A percentile compares a stretch with the other conserved stretches of the same genome.
Conservation (phyloP, 441 rosid genomes). For the Bocquillonia castaneifolia region DNA sequence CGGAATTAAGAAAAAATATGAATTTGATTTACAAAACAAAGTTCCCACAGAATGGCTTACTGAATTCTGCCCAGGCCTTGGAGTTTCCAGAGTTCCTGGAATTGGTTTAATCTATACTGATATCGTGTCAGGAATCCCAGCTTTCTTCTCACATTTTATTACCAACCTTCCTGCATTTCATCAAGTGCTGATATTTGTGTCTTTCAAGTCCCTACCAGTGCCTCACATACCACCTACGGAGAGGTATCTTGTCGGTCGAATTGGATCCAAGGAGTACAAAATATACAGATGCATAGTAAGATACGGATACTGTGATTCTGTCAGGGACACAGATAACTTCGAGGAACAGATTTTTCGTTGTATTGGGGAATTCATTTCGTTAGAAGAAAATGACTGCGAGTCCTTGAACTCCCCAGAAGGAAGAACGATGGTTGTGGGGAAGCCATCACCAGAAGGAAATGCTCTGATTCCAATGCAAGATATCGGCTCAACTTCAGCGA, state of each 20-base stretch:
- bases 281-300: slow-evolving; percentile 58
- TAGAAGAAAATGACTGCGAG: slow-evolving; percentile 41
- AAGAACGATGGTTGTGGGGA: slow-evolving; percentile 41
- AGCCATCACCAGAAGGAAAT: slow-evolving; percentile 25
- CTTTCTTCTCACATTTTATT: slow-evolving; percentile 64
- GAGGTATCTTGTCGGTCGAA: slow-evolving; percentile 49
- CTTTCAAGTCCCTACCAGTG: slow-evolving; percentile 53
- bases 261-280: slow-evolving; percentile 41
- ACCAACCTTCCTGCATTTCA: slow-evolving; percentile 65
- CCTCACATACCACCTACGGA: slow-evolving; percentile 38
- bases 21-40: slow-evolving; percentile 57
- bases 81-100: slow-evolving; percentile 57
- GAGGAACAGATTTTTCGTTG: slow-evolving; percentile 51
- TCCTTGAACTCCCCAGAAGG: slow-evolving; percentile 32
- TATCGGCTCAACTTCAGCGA: not conserved
- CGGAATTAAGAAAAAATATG: slow-evolving; percentile 59
- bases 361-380: slow-evolving; percentile 51
- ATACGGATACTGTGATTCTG: slow-evolving; percentile 49
- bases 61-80: slow-evolving; percentile 44
- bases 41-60: slow-evolving; percentile 59
- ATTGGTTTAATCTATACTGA: slow-evolving; percentile 56
- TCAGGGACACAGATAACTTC: slow-evolving; percentile 45
- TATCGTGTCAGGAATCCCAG: slow-evolving; percentile 54
- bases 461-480: slow-evolving; percentile 31
- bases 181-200: slow-evolving; percentile 59